Percentiles rank a stretch among this genome's conserved stretches.
Conservation (phyloP, 1,284 basidiomycete species). For the Violaceomyces palustris region DNA sequence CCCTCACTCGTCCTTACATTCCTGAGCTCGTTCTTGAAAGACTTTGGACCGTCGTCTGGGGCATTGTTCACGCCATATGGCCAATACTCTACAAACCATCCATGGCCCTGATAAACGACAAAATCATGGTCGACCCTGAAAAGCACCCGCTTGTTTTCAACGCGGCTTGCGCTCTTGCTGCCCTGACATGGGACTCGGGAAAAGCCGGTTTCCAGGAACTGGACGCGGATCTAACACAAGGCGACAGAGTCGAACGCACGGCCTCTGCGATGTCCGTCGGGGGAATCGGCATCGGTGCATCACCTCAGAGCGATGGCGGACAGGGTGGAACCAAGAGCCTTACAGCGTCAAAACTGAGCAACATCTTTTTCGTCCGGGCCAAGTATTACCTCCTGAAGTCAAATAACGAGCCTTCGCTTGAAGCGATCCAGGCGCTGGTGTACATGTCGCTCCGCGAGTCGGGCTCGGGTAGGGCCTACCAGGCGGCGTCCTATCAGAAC, state of each 20-base stretch:
- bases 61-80: slow-evolving; percentile 28
- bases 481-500: slow-evolving; percentile 26
- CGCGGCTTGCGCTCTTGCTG: slow-evolving; percentile 24
- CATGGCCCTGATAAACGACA: slow-evolving; percentile 9
- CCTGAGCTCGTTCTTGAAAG: slow-evolving; percentile 22
- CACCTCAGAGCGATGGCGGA: too few species aligned
- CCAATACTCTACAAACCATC: slow-evolving; percentile 27
- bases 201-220: slow-evolving; percentile 12
- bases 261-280: slow-evolving; percentile 16
- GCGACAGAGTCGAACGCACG: slow-evolving; percentile 22
- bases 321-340: slow-evolving; percentile 2
- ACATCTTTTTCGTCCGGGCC: slow-evolving; percentile 33
- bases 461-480: slow-evolving; percentile 28
- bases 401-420: slow-evolving; percentile 31
- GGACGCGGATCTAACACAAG: slow-evolving; percentile 17
- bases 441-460: slow-evolving; percentile 39
- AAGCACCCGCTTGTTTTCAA: slow-evolving; percentile 37
- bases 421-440: slow-evolving; percentile 31
- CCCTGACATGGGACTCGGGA: slow-evolving; percentile 27
- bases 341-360: slow-evolving; percentile 17
- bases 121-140: slow-evolving; percentile 23
- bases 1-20: slow-evolving; percentile 20
- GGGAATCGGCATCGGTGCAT: slow-evolving; percentile 10
- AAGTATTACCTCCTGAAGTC: slow-evolving; percentile 35
- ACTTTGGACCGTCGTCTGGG: slow-evolving; percentile 32